A percentile compares a stretch with the other conserved stretches of the same genome.
Evolutionary conservation across 495 filamentous ascomycete genomes (phyloP).

Genomic region (Hypoxylon lenormandii): DNA sequence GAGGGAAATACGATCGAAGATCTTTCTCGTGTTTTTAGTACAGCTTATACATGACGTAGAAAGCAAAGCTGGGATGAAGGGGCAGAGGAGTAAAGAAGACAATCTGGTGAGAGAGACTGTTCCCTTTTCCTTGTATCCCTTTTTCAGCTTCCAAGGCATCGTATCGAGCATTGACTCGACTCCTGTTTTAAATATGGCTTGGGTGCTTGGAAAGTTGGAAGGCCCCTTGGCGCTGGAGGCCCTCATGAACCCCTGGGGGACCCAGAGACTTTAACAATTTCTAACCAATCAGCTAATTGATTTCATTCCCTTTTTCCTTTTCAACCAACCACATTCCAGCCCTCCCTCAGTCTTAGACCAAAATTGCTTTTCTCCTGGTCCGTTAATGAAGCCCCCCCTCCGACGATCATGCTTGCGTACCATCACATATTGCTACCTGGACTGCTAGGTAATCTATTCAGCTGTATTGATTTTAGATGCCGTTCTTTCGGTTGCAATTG

Average conservation of each 20-base stretch:
- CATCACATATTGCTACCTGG: neutral
- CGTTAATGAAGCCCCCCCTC: conserved; percentile 30
- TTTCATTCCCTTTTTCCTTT: conserved; percentile 22
- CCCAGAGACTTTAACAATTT: conserved; percentile 24
- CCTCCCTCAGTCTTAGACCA: conserved; percentile 16
- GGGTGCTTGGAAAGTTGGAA: conserved; percentile 21
- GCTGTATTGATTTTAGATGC: neutral
- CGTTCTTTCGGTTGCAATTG: neutral
- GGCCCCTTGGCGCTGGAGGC: conserved; percentile 15
- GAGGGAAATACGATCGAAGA: conserved; percentile 45
- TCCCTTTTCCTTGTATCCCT: conserved; percentile 13
- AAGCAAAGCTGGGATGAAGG: conserved; percentile 12
- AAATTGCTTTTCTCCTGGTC: conserved; percentile 39
- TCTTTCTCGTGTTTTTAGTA: conserved; percentile 33
- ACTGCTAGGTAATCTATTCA: neutral
- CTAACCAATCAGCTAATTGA: conserved; percentile 29
- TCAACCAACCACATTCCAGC: conserved; percentile 33
- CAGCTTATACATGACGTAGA: conserved; percentile 24
- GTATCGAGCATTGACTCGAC: conserved; percentile 24
- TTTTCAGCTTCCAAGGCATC: conserved; percentile 20
- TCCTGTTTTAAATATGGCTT: conserved; percentile 46
- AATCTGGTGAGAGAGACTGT: neutral
- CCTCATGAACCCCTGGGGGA: neutral
- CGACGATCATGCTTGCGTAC: conserved; percentile 33
- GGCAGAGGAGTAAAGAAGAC: neutral